These are phyloP conservation scores for Naegleria fowleri DNA, from an alignment of 208 protist genomes.

Conservation along the genomic window DNA sequence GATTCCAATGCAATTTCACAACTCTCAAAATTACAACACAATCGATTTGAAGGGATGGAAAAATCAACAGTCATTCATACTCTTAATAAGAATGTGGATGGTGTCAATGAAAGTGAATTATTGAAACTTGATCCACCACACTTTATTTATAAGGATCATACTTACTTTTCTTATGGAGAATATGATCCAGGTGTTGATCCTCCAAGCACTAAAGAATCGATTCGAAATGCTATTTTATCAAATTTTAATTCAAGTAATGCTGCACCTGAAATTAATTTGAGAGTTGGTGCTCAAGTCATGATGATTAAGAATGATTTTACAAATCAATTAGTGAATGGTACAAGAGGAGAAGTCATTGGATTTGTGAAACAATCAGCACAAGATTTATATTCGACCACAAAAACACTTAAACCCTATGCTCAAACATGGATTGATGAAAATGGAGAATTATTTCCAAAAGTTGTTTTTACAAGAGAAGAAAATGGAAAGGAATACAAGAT, in stretches of 20 bases:
- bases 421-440: not conserved
- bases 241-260: not conserved
- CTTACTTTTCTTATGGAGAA: not conserved
- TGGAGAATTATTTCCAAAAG: not conserved
- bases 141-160: not conserved
- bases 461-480: not conserved
- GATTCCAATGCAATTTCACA: not conserved
- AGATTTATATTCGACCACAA: not conserved
- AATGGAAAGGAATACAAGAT: not conserved
- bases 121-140: not conserved
- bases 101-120: not conserved
- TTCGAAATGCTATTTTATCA: not conserved
- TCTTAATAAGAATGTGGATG: not conserved
- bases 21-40: not conserved
- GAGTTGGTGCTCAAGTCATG: not conserved
- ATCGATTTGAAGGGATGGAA: not conserved
- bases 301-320: not conserved
- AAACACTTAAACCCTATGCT: not conserved
- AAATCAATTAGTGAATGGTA: not conserved
- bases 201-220: not conserved
- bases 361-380: not conserved
- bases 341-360: not conserved
- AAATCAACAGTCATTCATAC: not conserved
- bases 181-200: not conserved
- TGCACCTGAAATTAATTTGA: not conserved